Evolutionary conservation across 2,329 filamentous ascomycete species (phyloP), one percentile per base, ranked within the genome.

Genomic region (Cordyceps tenuipes): DNA sequence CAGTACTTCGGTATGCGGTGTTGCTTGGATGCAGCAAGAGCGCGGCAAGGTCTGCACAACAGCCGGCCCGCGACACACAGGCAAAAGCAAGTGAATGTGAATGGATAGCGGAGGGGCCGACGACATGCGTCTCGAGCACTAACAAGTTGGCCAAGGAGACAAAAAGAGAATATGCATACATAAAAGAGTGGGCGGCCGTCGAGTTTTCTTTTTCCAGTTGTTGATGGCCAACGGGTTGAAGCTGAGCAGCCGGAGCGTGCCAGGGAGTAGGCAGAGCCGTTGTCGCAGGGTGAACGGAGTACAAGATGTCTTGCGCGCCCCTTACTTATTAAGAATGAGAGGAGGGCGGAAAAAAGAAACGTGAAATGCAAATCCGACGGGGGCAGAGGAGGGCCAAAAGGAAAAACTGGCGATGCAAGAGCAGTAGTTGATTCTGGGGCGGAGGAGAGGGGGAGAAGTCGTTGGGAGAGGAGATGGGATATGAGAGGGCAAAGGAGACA

Each of bases 41-140:
- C 36, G 50, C 34, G n/a, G 47, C 47, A 43, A 44, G 9, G 46
- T 36, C 13, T 58, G 55, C 55, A 51, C 44, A 26, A 51, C 23
- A 51, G 47, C 15, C 46, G 12, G 34, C 8, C 34, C 10, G 34
- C 39, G 13, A n/a, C 13, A 12, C 31, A 58, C 47, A 51, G 50
- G 56, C 47, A 58, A 58, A 58, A 58, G 47, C 48, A 51, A 26
- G n/a, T 34, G 56, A 36, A 34, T 34, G n/a, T 34, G 56, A 36
- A 34, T 34, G 56, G 23, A 36, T 29, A 44, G 2, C 23, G 43
- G n/a, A 56, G 7, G 53, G 43, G 43, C 8, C 36, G 56, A 51
- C 51, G 47, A 58, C 47, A 58, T 58, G 47, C 56, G 56, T 58
- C 47, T 58, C 36, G 47, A 36, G 56, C 56, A 51, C 56, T 41